Conservation (phyloP, 129 eudicot genomes). For the Artemisia tridentata region DNA sequence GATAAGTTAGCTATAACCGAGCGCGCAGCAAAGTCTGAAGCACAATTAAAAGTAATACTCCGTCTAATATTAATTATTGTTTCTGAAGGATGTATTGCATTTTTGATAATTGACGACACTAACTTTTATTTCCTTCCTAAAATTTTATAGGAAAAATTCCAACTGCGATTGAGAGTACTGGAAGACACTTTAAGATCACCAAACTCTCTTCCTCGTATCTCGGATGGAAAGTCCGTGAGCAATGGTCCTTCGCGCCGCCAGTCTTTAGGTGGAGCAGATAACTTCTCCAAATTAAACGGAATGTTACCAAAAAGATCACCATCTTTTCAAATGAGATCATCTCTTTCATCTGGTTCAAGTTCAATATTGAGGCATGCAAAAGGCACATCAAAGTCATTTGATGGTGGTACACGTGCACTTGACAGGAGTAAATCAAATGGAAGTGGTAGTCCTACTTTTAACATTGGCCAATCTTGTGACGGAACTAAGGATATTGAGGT, state of each 20-base stretch:
- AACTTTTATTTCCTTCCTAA: not conserved
- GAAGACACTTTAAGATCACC: slow-evolving; percentile 87
- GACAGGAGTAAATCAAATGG: slow-evolving; percentile 72
- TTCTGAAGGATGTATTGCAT: not conserved
- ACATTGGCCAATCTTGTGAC: slow-evolving; percentile 56
- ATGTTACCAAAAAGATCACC: slow-evolving; percentile 79
- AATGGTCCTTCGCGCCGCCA: slow-evolving; percentile 75
- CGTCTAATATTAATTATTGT: not conserved
- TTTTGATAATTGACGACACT: slow-evolving; percentile 3
- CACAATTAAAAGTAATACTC: slow-evolving; percentile 61
- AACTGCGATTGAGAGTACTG: slow-evolving; percentile 76
- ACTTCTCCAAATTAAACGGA: slow-evolving; percentile 78
- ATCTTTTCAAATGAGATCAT: slow-evolving; percentile 70
- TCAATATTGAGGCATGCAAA: slow-evolving; percentile 74
- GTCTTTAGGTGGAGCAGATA: slow-evolving; percentile 86
- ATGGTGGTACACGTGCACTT: slow-evolving; percentile 83
- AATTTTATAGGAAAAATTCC: slow-evolving; percentile 62
- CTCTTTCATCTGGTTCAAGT: slow-evolving; percentile 53
- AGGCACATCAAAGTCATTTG: slow-evolving; percentile 93
- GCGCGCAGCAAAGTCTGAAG: slow-evolving; percentile 87
- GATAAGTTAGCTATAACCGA: slow-evolving; percentile 80
- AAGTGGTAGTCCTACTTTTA: slow-evolving; percentile 66
- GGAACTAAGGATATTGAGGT: slow-evolving; percentile 57
- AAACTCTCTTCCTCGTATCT: slow-evolving; percentile 32
- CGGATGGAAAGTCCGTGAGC: slow-evolving; percentile 48